Percentiles rank a stretch among this genome's conserved stretches.
Conservation (phyloP, 2,329 filamentous ascomycete species). For the Colletotrichum siamense region DNA sequence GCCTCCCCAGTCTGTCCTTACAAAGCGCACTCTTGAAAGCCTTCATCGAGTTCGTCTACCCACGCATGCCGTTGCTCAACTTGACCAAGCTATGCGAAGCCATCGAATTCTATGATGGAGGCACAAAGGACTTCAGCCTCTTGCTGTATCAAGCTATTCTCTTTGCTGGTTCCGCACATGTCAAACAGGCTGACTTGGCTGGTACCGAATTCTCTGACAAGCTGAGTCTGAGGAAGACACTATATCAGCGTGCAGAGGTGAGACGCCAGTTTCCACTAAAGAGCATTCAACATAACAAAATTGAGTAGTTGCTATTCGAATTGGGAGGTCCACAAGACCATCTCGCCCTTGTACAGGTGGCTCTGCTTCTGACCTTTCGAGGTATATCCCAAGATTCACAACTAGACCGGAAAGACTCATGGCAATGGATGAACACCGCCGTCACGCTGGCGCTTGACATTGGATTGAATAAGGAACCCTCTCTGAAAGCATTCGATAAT, state of each 20-base stretch:
- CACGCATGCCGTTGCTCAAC: background rate
- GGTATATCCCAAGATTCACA: background rate
- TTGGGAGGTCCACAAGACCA: background rate
- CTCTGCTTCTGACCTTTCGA: background rate
- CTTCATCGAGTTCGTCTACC: background rate
- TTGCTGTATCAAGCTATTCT: background rate
- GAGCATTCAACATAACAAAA: background rate
- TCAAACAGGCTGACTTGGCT: background rate
- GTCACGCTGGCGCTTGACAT: background rate
- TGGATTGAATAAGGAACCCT: background rate
- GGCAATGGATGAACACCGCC: background rate
- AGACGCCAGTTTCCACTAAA: background rate
- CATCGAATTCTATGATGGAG: background rate
- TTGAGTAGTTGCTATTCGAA: background rate
- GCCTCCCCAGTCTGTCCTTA: background rate
- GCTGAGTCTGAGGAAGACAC: background rate
- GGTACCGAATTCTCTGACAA: background rate
- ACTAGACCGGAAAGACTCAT: background rate
- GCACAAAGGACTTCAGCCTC: background rate
- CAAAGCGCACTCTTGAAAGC: background rate
- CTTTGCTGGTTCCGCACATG: background rate
- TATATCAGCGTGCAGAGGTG: background rate
- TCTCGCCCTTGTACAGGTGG: background rate
- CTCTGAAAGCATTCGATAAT: background rate
- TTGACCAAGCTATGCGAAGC: background rate